Conservation (phyloP, 768 basidiomycete species). For the Pholiota microspora region DNA sequence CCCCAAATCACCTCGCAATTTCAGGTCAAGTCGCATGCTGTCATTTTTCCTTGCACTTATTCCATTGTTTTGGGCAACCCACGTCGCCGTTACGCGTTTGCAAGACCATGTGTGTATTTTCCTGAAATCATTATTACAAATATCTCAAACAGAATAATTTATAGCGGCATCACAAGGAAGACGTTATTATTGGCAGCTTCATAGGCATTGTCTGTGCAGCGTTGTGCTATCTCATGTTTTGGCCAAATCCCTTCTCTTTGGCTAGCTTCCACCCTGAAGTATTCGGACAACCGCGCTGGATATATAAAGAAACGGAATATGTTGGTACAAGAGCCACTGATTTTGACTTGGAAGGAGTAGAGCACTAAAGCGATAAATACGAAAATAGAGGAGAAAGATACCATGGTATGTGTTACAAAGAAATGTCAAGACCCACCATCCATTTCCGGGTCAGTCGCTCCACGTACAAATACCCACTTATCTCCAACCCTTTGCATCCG, state of each 20-base stretch:
- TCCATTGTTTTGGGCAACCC: conserved; percentile 55
- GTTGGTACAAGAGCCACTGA: conserved; percentile 26
- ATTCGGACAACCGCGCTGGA: conserved; percentile 37
- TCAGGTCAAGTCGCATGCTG: conserved; percentile 46
- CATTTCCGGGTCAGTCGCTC: conserved; percentile 30
- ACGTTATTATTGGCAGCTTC: conserved; percentile 60
- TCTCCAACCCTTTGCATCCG: conserved; percentile 72
- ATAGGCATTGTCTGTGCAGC: conserved; percentile 52
- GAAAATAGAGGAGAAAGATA: conserved; percentile 20
- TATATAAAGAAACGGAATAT: conserved; percentile 33
- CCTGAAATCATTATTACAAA: background rate
- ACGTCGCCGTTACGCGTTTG: conserved; percentile 59
- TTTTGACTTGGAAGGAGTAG: conserved; percentile 48
- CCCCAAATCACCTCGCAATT: conserved; percentile 31
- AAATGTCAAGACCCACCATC: conserved; percentile 27
- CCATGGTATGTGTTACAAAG: conserved; percentile 18
- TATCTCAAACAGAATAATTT: conserved; percentile 8
- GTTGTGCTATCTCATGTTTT: conserved; percentile 58
- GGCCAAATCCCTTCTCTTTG: conserved; percentile 59
- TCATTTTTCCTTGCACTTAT: conserved; percentile 45
- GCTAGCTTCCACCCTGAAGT: conserved; percentile 29
- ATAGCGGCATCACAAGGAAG: conserved; percentile 72
- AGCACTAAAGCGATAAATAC: conserved; percentile 33
- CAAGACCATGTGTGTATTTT: conserved; percentile 61
- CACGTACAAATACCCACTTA: conserved; percentile 69